Conservation (phyloP, 2,329 filamentous ascomycete species). For the Aspergillus sp. region DNA sequence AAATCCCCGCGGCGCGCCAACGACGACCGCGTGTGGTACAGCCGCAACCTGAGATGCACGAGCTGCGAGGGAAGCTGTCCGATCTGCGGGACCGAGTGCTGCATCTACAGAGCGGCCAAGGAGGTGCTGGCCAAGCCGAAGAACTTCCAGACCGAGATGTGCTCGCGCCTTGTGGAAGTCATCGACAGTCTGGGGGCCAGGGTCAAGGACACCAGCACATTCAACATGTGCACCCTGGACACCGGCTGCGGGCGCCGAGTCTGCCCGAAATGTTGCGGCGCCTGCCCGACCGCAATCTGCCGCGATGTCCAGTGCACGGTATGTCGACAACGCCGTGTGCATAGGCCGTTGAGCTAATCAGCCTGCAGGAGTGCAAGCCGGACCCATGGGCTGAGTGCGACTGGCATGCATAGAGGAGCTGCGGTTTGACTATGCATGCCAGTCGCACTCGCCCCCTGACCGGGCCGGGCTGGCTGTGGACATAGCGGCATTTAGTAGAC, state of each 20-base stretch:
- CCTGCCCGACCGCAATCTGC: conserved; percentile 24
- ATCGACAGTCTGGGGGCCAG: conserved; percentile 15
- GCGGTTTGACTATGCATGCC: conserved; percentile 5
- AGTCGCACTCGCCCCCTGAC: too few relatives aligned
- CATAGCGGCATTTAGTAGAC: too few relatives aligned
- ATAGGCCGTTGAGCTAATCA: neutral
- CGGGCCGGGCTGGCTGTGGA: too few relatives aligned
- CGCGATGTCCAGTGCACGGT: conserved; percentile 26
- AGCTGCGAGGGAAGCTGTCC: conserved; percentile 19
- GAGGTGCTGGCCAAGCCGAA: conserved; percentile 6
- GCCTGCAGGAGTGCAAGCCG: conserved; percentile 23
- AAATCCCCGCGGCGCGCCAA: conserved; percentile 4
- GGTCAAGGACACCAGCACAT: conserved; percentile 22
- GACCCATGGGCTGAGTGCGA: conserved; percentile 24
- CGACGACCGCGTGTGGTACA: conserved; percentile 18
- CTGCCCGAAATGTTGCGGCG: conserved; percentile 26
- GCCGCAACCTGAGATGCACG: conserved; percentile 24
- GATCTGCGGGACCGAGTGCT: conserved; percentile 22
- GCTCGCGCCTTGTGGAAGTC: conserved; percentile 11
- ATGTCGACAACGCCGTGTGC: conserved; percentile 1
- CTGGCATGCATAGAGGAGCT: conserved; percentile 25
- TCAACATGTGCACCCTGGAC: conserved; percentile 21
- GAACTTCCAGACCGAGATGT: conserved; percentile 7
- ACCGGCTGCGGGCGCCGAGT: conserved; percentile 23
- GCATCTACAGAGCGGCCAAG: conserved; percentile 16